Percentiles rank a stretch among this genome's conserved stretches.
Evolutionary conservation across 2,329 filamentous ascomycete genomes (phyloP).

Genomic region (Xylariaceae sp.): DNA sequence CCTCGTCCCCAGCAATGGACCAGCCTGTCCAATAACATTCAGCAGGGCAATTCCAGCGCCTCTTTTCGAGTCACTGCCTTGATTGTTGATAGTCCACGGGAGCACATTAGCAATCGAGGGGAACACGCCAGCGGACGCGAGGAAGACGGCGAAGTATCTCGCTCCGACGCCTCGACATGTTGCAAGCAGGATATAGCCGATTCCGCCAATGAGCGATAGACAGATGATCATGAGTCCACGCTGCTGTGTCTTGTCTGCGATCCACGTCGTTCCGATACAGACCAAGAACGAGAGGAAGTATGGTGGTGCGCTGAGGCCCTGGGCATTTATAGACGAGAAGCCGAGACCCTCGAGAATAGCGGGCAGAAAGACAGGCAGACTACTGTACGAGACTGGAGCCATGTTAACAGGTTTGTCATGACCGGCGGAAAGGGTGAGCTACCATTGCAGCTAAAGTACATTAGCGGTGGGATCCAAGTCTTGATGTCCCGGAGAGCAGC

Average conservation of each 20-base stretch:
- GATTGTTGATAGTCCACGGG: conserved; percentile 67
- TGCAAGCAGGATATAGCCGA: conserved; percentile 65
- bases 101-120: conserved; percentile 62
- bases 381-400: conserved; percentile 64
- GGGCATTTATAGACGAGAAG: conserved; percentile 63
- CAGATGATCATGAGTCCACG: conserved; percentile 58
- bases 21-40: conserved; percentile 59
- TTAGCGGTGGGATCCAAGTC: conserved; percentile 46
- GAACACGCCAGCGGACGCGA: conserved; percentile 62
- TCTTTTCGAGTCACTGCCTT: conserved; percentile 63
- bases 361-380: conserved; percentile 63
- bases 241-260: conserved; percentile 65
- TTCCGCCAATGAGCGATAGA: conserved; percentile 55
- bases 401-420: conserved; percentile 53
- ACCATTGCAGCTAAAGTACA: conserved; percentile 43
- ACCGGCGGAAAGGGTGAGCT: conserved; percentile 11
- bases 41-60: conserved; percentile 62
- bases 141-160: conserved; percentile 42
- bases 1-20: conserved; percentile 61
- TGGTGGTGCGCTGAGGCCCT: conserved; percentile 70
- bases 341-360: conserved; percentile 65
- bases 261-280: conserved; percentile 58
- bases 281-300: conserved; percentile 66
- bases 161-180: conserved; percentile 42
- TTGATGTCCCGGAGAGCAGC: conserved; percentile 46